Base-by-base conservation (phyloP, 768 basidiomycete genomes). In the Agrocybe praecox region DNA sequence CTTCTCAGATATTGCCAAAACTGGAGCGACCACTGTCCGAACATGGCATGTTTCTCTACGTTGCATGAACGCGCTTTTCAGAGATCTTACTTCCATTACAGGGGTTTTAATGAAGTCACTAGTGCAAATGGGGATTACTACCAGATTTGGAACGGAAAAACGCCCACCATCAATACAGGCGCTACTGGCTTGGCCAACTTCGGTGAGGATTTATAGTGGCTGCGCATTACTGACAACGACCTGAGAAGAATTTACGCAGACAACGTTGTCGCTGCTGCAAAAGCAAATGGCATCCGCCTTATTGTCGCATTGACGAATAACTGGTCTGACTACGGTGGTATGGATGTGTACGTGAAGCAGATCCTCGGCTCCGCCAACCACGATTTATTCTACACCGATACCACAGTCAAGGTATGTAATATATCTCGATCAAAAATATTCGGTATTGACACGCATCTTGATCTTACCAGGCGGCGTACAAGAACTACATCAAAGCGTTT, bases 261-360 rank as follows among this genome's bases (percentile, higher is more conserved):
- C 64, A 76, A 79, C 36, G 81, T 85, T 18, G 75, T 87, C 36
- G 76, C 80, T 18, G 74, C 79, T 18, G 86, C 86, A 9, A 85
- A 86, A 62, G 80, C 83, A 0, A 77, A 87, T 59, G 83, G 83
- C 11, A 65, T 88, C 43, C 80, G 81, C 9, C 75, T 88, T 49
- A 84, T 87, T 48, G 84, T 87, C 50, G 72, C 83, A 4, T 63
- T 87, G 82, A 85, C 84, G 6, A 87, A 85, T 70, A 85, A 86
- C 69, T 85, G 83, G 81, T 58, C 72, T n/a, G 81, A 86, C 65
- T 85, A 81, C 58, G 85, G 85, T 26, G 86, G 86, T 32, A 87
- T 88, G 85, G 86, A 88, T 57, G 82, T 87, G n/a, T 87, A 87
- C 62, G 81, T 85, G 48, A 74, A 74, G 18, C 85, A 87, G 62